Percentiles rank a stretch among this genome's conserved stretches.
phyloP scores from a whole-genome alignment of 768 basidiomycete genomes.

The Russula brevipes region DNA sequence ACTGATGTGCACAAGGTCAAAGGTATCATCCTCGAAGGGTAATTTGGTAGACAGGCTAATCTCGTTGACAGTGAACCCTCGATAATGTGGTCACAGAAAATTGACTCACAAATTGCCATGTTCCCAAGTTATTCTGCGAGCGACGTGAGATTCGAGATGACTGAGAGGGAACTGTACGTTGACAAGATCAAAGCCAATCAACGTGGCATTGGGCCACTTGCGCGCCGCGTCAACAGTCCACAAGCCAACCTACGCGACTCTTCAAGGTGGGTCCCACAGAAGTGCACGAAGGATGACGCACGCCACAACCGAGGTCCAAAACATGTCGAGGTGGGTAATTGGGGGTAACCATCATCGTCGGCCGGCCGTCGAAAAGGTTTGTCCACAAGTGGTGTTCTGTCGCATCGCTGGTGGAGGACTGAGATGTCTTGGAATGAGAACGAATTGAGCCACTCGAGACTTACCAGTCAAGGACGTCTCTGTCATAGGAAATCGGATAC shows the following conservation, averaged over 20 bases:
- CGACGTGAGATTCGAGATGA: constrained; percentile 46
- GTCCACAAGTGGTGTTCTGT: constrained; percentile 25
- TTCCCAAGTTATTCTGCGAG: constrained; percentile 60
- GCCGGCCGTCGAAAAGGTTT: constrained; percentile 16
- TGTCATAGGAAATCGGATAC: constrained; percentile 71
- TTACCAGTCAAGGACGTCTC: constrained; percentile 62
- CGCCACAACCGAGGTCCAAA: constrained; percentile 25
- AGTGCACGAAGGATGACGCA: constrained; percentile 3
- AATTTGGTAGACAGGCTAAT: constrained; percentile 65
- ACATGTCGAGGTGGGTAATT: constrained; percentile 20
- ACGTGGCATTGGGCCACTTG: constrained; percentile 23
- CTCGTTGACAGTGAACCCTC: background rate
- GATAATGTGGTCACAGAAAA: background rate
- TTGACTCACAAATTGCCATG: constrained; percentile 70
- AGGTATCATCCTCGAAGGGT: constrained; percentile 78
- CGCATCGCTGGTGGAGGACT: constrained; percentile 23
- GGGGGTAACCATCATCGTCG: constrained; percentile 21
- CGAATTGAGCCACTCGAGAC: constrained; percentile 27
- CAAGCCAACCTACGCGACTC: constrained; percentile 16
- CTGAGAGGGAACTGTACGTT: constrained; percentile 62
- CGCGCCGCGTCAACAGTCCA: constrained; percentile 27
- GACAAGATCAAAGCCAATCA: constrained; percentile 72
- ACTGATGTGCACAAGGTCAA: constrained; percentile 74
- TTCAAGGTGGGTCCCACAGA: background rate
- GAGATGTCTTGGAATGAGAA: background rate